Conservation (phyloP, 2,329 filamentous ascomycete species). For the Alternaria dauci region DNA sequence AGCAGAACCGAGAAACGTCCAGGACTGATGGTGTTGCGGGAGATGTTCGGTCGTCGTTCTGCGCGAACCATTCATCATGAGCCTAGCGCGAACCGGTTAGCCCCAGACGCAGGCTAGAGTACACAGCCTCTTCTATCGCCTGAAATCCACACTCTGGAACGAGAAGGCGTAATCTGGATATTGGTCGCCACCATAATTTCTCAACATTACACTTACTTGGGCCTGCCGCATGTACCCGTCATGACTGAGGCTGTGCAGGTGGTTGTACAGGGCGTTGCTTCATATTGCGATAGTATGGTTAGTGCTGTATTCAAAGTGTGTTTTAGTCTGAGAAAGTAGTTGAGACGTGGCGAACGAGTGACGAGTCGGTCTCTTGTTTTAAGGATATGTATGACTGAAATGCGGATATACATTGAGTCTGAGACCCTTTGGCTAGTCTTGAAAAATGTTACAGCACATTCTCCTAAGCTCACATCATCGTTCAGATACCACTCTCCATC, state of each 20-base stretch:
- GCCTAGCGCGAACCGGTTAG: conserved; percentile 11
- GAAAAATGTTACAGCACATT: background rate
- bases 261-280: background rate
- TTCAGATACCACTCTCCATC: background rate
- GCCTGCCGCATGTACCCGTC: background rate
- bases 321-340: background rate
- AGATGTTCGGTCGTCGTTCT: conserved; percentile 1
- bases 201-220: background rate
- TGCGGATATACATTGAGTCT: background rate
- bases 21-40: conserved; percentile 6
- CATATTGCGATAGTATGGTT: background rate
- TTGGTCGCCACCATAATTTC: background rate
- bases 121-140: conserved; percentile 24
- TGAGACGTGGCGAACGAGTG: background rate
- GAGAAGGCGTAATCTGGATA: background rate
- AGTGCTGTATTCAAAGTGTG: background rate
- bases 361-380: background rate
- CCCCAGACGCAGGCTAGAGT: background rate
- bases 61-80: conserved; percentile 2
- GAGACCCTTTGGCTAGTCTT: no score
- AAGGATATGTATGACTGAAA: no score
- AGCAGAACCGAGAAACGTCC: background rate
- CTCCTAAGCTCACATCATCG: background rate
- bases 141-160: background rate
- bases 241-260: background rate